Conservation (phyloP, 768 basidiomycete species). For the Suillus bovinus region DNA sequence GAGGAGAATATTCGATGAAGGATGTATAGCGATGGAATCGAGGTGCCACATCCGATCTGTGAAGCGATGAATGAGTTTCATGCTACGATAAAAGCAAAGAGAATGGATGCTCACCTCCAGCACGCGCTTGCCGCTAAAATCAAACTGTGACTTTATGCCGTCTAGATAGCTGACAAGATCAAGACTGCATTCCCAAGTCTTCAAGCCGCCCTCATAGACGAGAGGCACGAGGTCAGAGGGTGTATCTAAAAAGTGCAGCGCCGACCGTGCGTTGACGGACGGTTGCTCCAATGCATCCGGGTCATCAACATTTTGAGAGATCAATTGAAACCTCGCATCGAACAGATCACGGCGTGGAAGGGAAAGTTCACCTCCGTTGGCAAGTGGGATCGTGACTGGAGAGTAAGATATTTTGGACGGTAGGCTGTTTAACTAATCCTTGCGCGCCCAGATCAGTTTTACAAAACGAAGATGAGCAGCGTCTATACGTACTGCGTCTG, state of each 20-base stretch:
- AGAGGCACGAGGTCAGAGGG: slow-evolving; percentile 91
- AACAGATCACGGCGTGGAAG: slow-evolving; percentile 86
- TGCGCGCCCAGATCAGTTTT: slow-evolving; percentile 16
- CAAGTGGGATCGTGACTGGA: slow-evolving; percentile 55
- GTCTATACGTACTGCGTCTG: slow-evolving; percentile 31
- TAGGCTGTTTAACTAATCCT: slow-evolving; percentile 61
- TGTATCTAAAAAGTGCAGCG: slow-evolving; percentile 69
- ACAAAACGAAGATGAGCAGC: neutral
- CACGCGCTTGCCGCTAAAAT: slow-evolving; percentile 50
- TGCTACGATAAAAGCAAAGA: neutral
- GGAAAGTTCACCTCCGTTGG: slow-evolving; percentile 30
- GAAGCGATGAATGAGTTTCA: neutral
- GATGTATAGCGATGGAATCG: slow-evolving; percentile 77
- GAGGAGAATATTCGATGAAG: slow-evolving; percentile 59
- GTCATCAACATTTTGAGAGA: slow-evolving; percentile 50
- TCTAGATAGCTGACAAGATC: slow-evolving; percentile 77
- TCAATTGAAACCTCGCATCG: slow-evolving; percentile 94
- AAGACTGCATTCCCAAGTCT: slow-evolving; percentile 96
- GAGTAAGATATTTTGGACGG: slow-evolving; percentile 83
- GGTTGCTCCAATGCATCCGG: slow-evolving; percentile 28
- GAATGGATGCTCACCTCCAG: slow-evolving; percentile 59
- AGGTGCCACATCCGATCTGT: slow-evolving; percentile 93
- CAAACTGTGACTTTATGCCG: slow-evolving; percentile 25
- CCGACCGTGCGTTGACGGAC: slow-evolving; percentile 24
- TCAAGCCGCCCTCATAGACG: slow-evolving; percentile 93